These are phyloP conservation scores for Penicillium sclerotiorum DNA, from an alignment of 2,329 filamentous ascomycete genomes.

Conservation along the genomic window DNA sequence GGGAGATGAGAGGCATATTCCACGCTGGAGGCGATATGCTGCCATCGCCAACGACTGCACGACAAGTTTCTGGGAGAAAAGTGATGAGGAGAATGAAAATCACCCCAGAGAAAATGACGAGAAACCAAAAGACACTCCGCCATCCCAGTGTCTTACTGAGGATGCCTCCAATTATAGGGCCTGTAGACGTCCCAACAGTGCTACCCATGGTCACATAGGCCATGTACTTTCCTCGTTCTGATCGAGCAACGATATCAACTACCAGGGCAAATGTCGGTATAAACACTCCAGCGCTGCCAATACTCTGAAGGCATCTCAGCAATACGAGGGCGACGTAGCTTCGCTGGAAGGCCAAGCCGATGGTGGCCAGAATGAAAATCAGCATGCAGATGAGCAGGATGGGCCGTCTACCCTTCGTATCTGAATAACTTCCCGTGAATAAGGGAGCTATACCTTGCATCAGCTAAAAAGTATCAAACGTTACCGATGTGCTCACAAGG, in stretches of 20 bases:
- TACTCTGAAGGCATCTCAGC: conserved; percentile 48
- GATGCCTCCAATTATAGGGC: conserved; percentile 55
- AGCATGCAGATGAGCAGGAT: conserved; percentile 49
- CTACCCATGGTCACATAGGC: conserved; percentile 40
- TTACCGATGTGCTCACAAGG: neutral
- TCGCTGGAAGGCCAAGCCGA: conserved; percentile 44
- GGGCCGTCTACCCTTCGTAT: conserved; percentile 52
- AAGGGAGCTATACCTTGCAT: conserved; percentile 49
- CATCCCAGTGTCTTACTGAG: conserved; percentile 54
- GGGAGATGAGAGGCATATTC: neutral
- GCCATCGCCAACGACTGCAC: conserved; percentile 39
- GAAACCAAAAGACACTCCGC: conserved; percentile 58
- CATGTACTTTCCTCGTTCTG: conserved; percentile 43
- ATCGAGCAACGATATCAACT: conserved; percentile 44
- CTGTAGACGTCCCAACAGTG: conserved; percentile 49
- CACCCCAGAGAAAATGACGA: conserved; percentile 45
- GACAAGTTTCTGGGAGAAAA: conserved; percentile 41
- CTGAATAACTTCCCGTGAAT: conserved; percentile 50
- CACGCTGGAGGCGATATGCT: conserved; percentile 21
- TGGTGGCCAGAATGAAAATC: conserved; percentile 46
- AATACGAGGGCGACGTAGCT: conserved; percentile 41
- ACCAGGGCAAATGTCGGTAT: conserved; percentile 45
- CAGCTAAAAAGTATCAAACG: neutral
- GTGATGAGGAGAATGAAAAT: conserved; percentile 28
- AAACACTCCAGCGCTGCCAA: conserved; percentile 45